phyloP scores from a whole-genome alignment of 768 basidiomycete genomes.

The Kwoniella botswanensis region DNA sequence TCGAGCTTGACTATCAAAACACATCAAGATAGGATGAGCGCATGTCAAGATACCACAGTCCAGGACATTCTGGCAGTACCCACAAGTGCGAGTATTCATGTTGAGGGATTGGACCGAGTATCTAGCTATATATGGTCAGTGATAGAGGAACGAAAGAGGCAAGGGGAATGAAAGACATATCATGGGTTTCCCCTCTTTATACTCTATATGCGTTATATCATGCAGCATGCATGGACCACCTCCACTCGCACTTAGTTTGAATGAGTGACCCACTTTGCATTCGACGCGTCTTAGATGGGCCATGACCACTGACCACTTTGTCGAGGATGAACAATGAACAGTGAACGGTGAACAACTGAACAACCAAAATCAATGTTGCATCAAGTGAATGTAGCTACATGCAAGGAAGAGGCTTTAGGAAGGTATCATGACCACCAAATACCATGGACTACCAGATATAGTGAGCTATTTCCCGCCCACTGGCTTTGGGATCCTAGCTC shows the following conservation, averaged over 20 bases:
- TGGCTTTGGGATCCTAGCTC: neutral
- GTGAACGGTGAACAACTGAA: no score
- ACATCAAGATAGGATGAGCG: neutral
- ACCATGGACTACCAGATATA: slow-evolving; percentile 56
- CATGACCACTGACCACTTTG: slow-evolving; percentile 14
- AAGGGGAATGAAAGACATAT: neutral
- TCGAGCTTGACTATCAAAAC: slow-evolving; percentile 2
- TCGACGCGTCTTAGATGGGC: slow-evolving; percentile 15
- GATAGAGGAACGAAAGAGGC: slow-evolving; percentile 7
- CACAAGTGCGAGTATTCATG: slow-evolving; percentile 2
- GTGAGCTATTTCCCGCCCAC: slow-evolving; percentile 35
- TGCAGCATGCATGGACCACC: slow-evolving; percentile 8
- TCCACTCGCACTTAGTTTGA: neutral
- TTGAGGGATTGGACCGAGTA: neutral
- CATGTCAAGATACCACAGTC: no score
- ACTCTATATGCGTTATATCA: no score
- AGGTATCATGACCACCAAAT: slow-evolving; percentile 47
- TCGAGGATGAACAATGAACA: no score
- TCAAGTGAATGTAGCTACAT: neutral
- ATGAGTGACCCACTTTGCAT: neutral
- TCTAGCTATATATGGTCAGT: neutral
- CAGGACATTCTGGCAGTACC: neutral
- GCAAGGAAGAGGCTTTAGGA: no score
- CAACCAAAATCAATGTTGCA: neutral
- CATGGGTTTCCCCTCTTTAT: neutral